Evolutionary conservation across 768 basidiomycete species (phyloP), one percentile per base, ranked within the genome.

Genomic region (Phlebiopsis flavidoalba): DNA sequence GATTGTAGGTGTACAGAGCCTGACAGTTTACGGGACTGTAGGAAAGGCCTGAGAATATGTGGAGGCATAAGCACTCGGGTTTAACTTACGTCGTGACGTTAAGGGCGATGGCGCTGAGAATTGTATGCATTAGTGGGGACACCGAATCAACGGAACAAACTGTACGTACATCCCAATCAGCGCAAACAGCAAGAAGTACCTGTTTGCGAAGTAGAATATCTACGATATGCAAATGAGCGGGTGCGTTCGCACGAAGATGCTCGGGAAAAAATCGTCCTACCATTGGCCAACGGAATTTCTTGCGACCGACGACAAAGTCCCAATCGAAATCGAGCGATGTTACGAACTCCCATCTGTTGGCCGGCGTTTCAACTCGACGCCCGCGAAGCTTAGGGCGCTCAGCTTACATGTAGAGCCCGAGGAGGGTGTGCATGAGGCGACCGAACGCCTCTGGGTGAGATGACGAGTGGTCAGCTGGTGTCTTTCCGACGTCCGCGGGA

Each of bases 181-280:
- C 2, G 88, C 83, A 63, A 87, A 77, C 6, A 89, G 71, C 40
- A 89, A 71, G 65, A 77, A 80, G 68, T 89, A 89, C 54, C 88
- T 82, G 64, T 86, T 84, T 50, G 84, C 70, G 71, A 89, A 89
- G 70, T 89, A 89, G 68, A 88, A 87, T 49, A 79, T 72, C 86
- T 88, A 60, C 21, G 59, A 17, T 43, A 43, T 37, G 3, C 35
- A 2, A 37, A 21, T 21, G 49, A 54, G 53, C 26, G n/a, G n/a
- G 37, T 15, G 17, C 33, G 52, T 53, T 21, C 15, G 52, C 31
- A 21, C 50, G 50, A 59, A 14, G 57, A 24, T 40, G 45, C 15
- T n/a, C 26, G 35, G 35, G 57, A 12, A 12, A 17, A 7, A 17
- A 7, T 10, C 56, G 14, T 53, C 75, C 47, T 67, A 88, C 86